Percentiles rank a stretch among this genome's conserved stretches.
phyloP scores from a whole-genome alignment of 1,139 yeast genomes.

The Yamadazyma aaseri region DNA sequence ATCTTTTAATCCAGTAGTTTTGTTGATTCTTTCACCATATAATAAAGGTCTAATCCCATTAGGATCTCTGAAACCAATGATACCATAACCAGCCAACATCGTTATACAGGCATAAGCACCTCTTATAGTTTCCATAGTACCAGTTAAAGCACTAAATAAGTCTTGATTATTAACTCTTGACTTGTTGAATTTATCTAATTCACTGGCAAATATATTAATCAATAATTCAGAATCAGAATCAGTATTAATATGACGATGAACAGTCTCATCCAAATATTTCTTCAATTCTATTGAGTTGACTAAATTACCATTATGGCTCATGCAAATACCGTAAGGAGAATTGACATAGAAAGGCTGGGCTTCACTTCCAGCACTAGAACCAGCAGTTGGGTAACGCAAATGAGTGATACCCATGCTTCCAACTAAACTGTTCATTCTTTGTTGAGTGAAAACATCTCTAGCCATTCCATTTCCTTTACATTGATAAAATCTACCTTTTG shows the following conservation, averaged over 20 bases:
- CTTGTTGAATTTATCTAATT: constrained; percentile 87
- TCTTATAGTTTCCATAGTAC: constrained; percentile 75
- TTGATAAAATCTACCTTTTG: constrained; percentile 90
- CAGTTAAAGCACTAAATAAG: constrained; percentile 79
- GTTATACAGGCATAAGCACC: constrained; percentile 97
- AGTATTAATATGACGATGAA: constrained; percentile 95
- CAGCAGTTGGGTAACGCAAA: constrained; percentile 96
- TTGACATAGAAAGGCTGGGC: constrained; percentile 99
- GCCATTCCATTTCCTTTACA: constrained; percentile 99
- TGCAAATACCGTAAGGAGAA: constrained; percentile 88
- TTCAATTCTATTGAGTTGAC: constrained; percentile 81
- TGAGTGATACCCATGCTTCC: constrained; percentile 98
- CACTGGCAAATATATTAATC: constrained; percentile 86
- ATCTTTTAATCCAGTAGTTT: constrained; percentile 71
- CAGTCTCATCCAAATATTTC: constrained; percentile 83
- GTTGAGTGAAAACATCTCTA: constrained; percentile 89
- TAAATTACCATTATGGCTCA: constrained; percentile 93
- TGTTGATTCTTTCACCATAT: constrained; percentile 73
- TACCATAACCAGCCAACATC: constrained; percentile 93
- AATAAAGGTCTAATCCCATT: constrained; percentile 92
- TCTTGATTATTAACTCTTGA: constrained; percentile 90
- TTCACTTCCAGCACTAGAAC: constrained; percentile 94
- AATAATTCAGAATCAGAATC: constrained; percentile 93
- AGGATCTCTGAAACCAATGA: constrained; percentile 95
- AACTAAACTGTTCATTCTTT: constrained; percentile 71